phyloP scores from a whole-genome alignment of 2,329 filamentous ascomycete species.

The Aspergillus sp. region DNA sequence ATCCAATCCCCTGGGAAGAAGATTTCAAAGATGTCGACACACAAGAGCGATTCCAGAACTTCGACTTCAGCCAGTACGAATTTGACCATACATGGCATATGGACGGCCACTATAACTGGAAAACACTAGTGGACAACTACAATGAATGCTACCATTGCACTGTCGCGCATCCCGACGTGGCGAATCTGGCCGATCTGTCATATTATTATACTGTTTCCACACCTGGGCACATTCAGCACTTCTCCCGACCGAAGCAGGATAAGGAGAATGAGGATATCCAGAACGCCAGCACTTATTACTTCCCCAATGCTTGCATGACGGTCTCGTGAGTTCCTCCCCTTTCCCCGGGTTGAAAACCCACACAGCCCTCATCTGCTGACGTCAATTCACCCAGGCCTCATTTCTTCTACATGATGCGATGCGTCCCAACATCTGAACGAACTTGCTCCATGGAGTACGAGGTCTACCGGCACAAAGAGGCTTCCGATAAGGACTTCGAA shows the following conservation, averaged over 20 bases:
- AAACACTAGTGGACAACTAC: conserved; percentile 53
- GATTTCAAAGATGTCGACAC: conserved; percentile 43
- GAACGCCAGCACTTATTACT: conserved; percentile 25
- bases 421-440: conserved; percentile 47
- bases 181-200: conserved; percentile 48
- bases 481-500: conserved; percentile 50
- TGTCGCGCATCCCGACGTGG: conserved; percentile 51
- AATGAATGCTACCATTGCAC: conserved; percentile 56
- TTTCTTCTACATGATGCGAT: conserved; percentile 57
- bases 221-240: conserved; percentile 45
- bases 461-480: conserved; percentile 54
- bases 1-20: conserved; percentile 39
- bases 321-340: conserved; percentile 18
- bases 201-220: conserved; percentile 47
- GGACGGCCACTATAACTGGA: conserved; percentile 49
- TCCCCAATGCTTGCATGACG: conserved; percentile 24
- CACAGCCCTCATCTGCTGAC: neutral
- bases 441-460: conserved; percentile 54
- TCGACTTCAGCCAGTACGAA: conserved; percentile 29
- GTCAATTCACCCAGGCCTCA: conserved; percentile 40
- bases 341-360: too few species aligned
- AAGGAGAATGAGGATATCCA: conserved; percentile 42
- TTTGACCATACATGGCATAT: too few species aligned
- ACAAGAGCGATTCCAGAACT: conserved; percentile 36
- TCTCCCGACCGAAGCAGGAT: conserved; percentile 40